Evolutionary conservation across 352 stramenopile genomes (phyloP).

Genomic region (Phytophthora megakarya): DNA sequence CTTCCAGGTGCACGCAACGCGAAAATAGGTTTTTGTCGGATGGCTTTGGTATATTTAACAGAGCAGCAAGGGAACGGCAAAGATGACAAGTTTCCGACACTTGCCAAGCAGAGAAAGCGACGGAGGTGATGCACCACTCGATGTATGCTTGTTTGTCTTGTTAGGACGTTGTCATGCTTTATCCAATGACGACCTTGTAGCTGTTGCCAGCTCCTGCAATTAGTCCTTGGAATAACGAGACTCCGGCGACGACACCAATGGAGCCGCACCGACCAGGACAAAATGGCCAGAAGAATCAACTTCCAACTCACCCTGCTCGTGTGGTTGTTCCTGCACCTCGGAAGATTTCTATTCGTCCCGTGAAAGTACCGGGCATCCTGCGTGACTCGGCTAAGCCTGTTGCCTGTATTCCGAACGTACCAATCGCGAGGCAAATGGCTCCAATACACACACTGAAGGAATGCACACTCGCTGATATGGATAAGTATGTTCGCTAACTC

Average conservation of each 20-base stretch:
- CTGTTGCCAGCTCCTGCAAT: slow-evolving; percentile 15
- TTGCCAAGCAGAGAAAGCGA: slow-evolving; percentile 22
- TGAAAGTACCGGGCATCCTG: slow-evolving; percentile 31
- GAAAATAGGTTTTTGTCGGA: slow-evolving; percentile 11
- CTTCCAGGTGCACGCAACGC: neutral
- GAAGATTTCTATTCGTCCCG: slow-evolving; percentile 31
- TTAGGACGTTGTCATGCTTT: neutral
- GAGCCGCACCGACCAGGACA: slow-evolving; percentile 13
- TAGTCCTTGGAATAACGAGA: slow-evolving; percentile 30
- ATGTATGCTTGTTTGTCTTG: slow-evolving; percentile 9
- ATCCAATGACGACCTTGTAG: slow-evolving; percentile 4
- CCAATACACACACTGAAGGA: slow-evolving; percentile 25
- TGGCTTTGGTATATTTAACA: neutral
- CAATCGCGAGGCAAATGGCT: neutral
- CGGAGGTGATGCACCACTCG: slow-evolving; percentile 9
- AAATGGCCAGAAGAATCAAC: slow-evolving; percentile 8
- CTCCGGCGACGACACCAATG: slow-evolving; percentile 24
- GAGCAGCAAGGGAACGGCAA: slow-evolving; percentile 8
- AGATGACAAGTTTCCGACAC: slow-evolving; percentile 10
- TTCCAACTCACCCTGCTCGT: slow-evolving; percentile 8
- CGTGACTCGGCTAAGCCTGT: neutral
- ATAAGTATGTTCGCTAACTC: neutral
- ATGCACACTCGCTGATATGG: neutral
- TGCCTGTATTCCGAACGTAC: slow-evolving; percentile 17
- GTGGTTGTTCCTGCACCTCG: slow-evolving; percentile 6